Conservation (phyloP, 2,329 filamentous ascomycete genomes). For the Tympanopsis confertula region DNA sequence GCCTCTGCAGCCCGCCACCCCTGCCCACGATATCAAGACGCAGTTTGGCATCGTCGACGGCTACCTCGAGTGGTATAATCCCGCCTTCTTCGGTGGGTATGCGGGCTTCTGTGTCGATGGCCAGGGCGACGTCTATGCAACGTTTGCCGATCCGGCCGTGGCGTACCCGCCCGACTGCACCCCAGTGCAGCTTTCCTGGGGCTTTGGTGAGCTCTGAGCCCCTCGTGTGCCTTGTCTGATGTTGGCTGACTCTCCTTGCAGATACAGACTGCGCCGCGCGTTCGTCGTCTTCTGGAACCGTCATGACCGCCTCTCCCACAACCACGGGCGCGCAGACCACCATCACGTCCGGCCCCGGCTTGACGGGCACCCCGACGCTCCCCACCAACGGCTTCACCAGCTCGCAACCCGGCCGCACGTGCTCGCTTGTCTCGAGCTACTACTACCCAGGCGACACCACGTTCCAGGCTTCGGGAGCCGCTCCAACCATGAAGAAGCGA, state of each 20-base stretch:
- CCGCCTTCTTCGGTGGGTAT: background rate
- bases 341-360: background rate
- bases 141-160: background rate
- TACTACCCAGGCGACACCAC: conserved; percentile 3
- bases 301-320: too few species aligned
- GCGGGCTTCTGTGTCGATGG: background rate
- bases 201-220: background rate
- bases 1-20: background rate
- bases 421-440: conserved; percentile 2
- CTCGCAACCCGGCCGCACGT: conserved; percentile 5
- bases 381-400: conserved; percentile 3
- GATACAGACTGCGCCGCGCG: too few species aligned
- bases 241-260: too few species aligned
- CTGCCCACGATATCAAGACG: background rate
- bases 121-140: background rate
- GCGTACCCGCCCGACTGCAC: background rate
- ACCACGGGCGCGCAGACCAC: too few species aligned
- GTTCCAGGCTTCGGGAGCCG: background rate
- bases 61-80: background rate
- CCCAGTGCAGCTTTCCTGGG: background rate
- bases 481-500: conserved; percentile 10
- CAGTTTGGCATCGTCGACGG: background rate
- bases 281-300: too few species aligned
- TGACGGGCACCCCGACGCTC: background rate
- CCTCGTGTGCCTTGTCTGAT: too few species aligned